Evolutionary conservation across 169 alveolate genomes (phyloP), one percentile per base, ranked within the genome.

Genomic region (Eimeria falciformis): DNA sequence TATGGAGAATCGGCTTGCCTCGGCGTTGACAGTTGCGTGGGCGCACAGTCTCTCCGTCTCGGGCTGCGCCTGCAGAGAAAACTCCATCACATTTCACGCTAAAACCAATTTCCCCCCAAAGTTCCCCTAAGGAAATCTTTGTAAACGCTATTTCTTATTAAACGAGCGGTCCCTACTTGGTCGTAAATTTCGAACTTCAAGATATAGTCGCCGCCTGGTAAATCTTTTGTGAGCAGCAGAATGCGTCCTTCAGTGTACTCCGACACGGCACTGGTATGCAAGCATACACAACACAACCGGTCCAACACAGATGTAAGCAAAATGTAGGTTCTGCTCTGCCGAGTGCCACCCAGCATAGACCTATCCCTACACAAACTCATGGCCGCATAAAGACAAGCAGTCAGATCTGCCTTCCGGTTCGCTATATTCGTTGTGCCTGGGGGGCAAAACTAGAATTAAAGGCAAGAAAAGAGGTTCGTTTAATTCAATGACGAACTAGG

Each of bases 21-120:
- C 85, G 2, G 93, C 86, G 79, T 87, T 50, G 27, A 87, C 53
- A 0, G 93, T 87, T 2, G 87, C 93, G 37, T 87, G 93, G 33
- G 93, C 93, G 29, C 93, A 87, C 25, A 73, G 87, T 40, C 40
- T 50, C 68, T 53, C 88, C 46, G 75, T 69, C 66, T 75, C 85
- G 33, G 58, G 85, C 43, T 75, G 85, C 3, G 85, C 66, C 85
- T 75, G 85, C 75, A 50, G 55, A 21, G 17, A 46, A 40, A 12
- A 2, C 17, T 21, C 7, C 3, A 75, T 43, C 45, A 17, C 27
- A 27, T 14, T 62, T 29, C 27, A 29, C 47, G 11, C 45, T 47
- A 77, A 77, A 77, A 62, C 68, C 86, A 25, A 1, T 33, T 33
- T 33, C 2, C 40, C 2, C 40, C 2, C 2, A 33, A 33, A 33